These are phyloP conservation scores for Pyrenophora graminea DNA, from an alignment of 2,329 filamentous ascomycete genomes.

Conservation along the genomic window DNA sequence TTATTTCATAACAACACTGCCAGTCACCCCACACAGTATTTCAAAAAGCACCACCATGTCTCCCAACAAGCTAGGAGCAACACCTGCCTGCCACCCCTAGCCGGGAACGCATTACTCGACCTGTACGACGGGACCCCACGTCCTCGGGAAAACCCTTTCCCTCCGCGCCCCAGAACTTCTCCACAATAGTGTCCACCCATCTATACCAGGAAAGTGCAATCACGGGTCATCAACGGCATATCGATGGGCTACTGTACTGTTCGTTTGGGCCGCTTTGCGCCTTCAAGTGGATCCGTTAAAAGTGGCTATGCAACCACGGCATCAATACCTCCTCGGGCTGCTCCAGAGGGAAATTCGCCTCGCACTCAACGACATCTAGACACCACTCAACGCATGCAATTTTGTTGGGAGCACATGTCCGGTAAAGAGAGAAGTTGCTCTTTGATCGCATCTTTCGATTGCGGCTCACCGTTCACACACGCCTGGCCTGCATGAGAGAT, in stretches of 20 bases:
- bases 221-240: slow-evolving; percentile 25
- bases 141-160: slow-evolving; percentile 10
- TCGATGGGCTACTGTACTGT: background rate
- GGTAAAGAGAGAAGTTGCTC: background rate
- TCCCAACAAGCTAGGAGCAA: background rate
- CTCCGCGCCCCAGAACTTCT: slow-evolving; percentile 15
- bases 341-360: background rate
- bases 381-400: background rate
- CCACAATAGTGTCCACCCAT: slow-evolving; percentile 25
- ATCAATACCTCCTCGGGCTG: background rate
- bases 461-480: slow-evolving; percentile 3
- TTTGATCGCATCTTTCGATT: background rate
- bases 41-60: background rate
- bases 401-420: background rate
- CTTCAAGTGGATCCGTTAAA: slow-evolving; percentile 6
- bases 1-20: too few relatives aligned
- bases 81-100: background rate
- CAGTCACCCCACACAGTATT: background rate
- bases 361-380: background rate
- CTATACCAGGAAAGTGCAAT: slow-evolving; percentile 18
- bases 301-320: slow-evolving; percentile 5
- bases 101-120: background rate
- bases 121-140: slow-evolving; percentile 8
- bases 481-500: background rate
- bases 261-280: slow-evolving; percentile 10